Conservation (phyloP, 2,329 filamentous ascomycete genomes). For the Penicillium brasilianum region DNA sequence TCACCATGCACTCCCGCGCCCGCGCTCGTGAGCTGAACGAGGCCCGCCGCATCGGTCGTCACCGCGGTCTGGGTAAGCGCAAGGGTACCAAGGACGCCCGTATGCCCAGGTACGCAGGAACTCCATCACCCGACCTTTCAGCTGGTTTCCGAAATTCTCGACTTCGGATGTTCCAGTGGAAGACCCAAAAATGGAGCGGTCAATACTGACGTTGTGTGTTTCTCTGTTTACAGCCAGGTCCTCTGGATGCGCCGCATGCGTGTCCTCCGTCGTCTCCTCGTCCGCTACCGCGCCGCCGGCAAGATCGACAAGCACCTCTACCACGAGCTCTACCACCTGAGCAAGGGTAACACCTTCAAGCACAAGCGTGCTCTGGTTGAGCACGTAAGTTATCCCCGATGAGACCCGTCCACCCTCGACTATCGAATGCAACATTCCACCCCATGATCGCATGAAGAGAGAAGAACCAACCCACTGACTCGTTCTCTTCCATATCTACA, state of each 20-base stretch:
- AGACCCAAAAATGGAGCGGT: not conserved
- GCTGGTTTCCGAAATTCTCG: not conserved
- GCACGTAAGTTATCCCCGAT: constrained; percentile 74
- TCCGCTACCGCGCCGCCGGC: constrained; percentile 99
- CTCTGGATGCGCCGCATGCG: constrained; percentile 99
- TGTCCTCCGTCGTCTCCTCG: constrained; percentile 97
- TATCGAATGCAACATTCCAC: not conserved
- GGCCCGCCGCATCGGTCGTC: constrained; percentile 91
- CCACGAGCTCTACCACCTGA: constrained; percentile 99
- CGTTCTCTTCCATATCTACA: constrained; percentile 51
- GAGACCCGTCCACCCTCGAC: not conserved
- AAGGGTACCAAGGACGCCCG: constrained; percentile 99
- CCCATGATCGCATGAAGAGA: no score
- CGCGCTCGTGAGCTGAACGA: constrained; percentile 94
- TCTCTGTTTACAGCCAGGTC: constrained; percentile 71
- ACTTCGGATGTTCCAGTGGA: not conserved
- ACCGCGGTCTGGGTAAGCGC: constrained; percentile 99
- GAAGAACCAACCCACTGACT: constrained; percentile 23
- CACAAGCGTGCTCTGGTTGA: constrained; percentile 99
- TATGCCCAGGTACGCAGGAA: constrained; percentile 84
- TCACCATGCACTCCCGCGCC: constrained; percentile 98
- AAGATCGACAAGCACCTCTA: constrained; percentile 99
- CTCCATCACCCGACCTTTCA: not conserved
- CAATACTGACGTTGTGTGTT: constrained; percentile 28
- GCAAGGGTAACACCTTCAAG: constrained; percentile 99